Conservation (phyloP, 371 early-diverging fungal species). For the Mortierella sp. region DNA sequence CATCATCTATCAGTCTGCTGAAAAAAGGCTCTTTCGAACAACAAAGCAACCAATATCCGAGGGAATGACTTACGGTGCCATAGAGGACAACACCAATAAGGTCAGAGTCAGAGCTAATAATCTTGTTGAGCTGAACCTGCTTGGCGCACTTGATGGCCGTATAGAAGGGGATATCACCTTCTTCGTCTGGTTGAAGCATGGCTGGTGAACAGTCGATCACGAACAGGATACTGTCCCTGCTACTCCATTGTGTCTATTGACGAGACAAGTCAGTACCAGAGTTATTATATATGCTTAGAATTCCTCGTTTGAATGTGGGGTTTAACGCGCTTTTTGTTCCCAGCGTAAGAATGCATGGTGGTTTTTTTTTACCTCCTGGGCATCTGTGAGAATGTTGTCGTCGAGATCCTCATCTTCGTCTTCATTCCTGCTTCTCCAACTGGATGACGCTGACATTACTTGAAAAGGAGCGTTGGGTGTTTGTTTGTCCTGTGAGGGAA, state of each 20-base stretch:
- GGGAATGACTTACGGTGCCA: slow-evolving; percentile 66
- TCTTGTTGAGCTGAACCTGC: slow-evolving; percentile 66
- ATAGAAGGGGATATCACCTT: slow-evolving; percentile 63
- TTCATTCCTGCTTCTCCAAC: slow-evolving; percentile 49
- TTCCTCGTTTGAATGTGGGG: neutral
- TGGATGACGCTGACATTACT: slow-evolving; percentile 36
- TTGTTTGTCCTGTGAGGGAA: neutral
- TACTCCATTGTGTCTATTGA: slow-evolving; percentile 44
- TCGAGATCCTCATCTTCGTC: slow-evolving; percentile 48
- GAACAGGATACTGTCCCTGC: slow-evolving; percentile 72
- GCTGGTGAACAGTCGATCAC: slow-evolving; percentile 73
- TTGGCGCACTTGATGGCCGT: slow-evolving; percentile 64
- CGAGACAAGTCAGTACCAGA: no score
- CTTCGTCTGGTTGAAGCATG: slow-evolving; percentile 66
- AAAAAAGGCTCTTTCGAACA: neutral
- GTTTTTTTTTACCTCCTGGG: slow-evolving; percentile 34
- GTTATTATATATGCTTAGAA: neutral
- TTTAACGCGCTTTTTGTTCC: slow-evolving; percentile 3
- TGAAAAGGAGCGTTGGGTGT: neutral
- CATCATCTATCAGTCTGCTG: neutral
- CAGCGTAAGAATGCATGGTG: neutral
- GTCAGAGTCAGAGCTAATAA: slow-evolving; percentile 70
- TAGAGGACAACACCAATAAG: slow-evolving; percentile 74
- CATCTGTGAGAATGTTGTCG: slow-evolving; percentile 53
- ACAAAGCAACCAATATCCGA: neutral